A percentile compares a stretch with the other conserved stretches of the same genome.
These are phyloP conservation scores for Periconia macrospinosa DNA, from an alignment of 2,329 filamentous ascomycete species.

Conservation along the genomic window DNA sequence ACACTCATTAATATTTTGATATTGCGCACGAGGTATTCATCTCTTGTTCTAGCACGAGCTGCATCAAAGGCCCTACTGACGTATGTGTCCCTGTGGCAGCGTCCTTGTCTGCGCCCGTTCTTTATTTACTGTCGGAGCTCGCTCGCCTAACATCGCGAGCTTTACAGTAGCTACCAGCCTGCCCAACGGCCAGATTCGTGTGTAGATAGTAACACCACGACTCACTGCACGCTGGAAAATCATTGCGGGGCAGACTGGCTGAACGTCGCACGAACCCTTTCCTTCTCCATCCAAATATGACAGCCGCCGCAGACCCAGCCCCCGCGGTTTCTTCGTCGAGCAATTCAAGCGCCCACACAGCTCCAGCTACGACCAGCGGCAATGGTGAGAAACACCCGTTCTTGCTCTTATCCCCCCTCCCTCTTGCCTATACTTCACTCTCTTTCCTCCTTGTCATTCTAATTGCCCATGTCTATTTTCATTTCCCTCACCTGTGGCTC, in stretches of 20 bases:
- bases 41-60: neutral
- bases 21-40: slow-evolving; percentile 20
- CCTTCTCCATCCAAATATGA: slow-evolving; percentile 5
- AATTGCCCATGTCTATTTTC: too few relatives aligned
- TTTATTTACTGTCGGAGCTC: slow-evolving; percentile 26
- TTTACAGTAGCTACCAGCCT: slow-evolving; percentile 1
- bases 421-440: neutral
- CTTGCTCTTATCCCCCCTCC: neutral
- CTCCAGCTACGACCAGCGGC: slow-evolving; percentile 27
- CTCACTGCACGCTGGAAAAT: slow-evolving; percentile 3
- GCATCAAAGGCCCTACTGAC: slow-evolving; percentile 22
- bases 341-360: slow-evolving; percentile 32
- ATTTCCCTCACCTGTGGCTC: too few relatives aligned
- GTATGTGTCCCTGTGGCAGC: slow-evolving; percentile 16
- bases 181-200: neutral
- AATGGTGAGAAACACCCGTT: slow-evolving; percentile 28
- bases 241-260: slow-evolving; percentile 1
- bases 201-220: slow-evolving; percentile 9
- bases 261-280: slow-evolving; percentile 5
- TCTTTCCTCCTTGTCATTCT: too few relatives aligned
- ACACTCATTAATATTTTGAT: neutral
- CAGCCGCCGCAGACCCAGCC: slow-evolving; percentile 25
- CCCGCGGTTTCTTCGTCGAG: slow-evolving; percentile 29
- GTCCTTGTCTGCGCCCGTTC: slow-evolving; percentile 21
- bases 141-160: slow-evolving; percentile 11